Conservation (phyloP, 169 alveolate species). For the Plasmodium relictum region DNA sequence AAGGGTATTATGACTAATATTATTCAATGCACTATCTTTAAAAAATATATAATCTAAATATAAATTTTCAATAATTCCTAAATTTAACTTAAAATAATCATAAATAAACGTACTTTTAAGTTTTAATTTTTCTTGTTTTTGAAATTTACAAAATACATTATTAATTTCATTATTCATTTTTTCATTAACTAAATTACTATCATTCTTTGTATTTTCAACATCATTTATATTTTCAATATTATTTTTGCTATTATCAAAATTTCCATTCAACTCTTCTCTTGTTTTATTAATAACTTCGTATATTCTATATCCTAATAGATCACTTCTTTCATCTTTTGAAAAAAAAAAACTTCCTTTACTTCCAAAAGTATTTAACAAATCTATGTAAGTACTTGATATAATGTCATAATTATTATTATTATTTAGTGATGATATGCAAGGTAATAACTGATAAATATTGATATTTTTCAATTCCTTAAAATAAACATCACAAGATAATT, state of each 20-base stretch:
- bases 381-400: too few relatives aligned
- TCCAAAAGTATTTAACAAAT: neutral
- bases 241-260: neutral
- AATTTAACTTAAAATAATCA: slow-evolving; percentile 57
- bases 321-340: slow-evolving; percentile 57
- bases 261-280: neutral
- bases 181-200: neutral
- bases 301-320: slow-evolving; percentile 52
- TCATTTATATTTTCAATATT: neutral
- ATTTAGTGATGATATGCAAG: slow-evolving; percentile 15
- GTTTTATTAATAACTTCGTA: slow-evolving; percentile 15
- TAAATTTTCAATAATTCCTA: slow-evolving; percentile 66
- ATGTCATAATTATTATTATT: neutral
- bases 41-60: slow-evolving; percentile 16
- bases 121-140: slow-evolving; percentile 43
- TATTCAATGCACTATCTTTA: neutral
- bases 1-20: neutral
- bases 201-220: neutral
- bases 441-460: slow-evolving; percentile 33
- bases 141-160: slow-evolving; percentile 22
- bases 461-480: slow-evolving; percentile 33
- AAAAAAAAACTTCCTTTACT: neutral
- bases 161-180: slow-evolving; percentile 8
- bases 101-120: slow-evolving; percentile 18
- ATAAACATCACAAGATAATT: slow-evolving; percentile 65